A percentile compares a stretch with the other conserved stretches of the same genome.
These are phyloP conservation scores for Rhizopogon sp. DNA, from an alignment of 768 basidiomycete genomes.

Conservation along the genomic window DNA sequence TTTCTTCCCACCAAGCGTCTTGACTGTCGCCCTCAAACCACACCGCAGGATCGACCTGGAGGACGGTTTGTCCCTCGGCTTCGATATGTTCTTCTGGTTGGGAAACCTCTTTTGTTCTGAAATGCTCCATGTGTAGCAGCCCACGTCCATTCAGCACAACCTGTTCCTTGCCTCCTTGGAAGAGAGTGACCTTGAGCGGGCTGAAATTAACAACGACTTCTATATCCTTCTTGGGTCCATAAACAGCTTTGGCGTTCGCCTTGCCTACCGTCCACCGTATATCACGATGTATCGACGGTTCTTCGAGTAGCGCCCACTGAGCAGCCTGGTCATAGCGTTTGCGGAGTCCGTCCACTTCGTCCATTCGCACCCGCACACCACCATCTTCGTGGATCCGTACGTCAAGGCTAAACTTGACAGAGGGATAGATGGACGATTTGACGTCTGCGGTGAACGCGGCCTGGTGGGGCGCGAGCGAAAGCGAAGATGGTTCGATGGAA, in stretches of 20 bases:
- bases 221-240: conserved; percentile 57
- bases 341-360: conserved; percentile 73
- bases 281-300: conserved; percentile 58
- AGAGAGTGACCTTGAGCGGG: conserved; percentile 72
- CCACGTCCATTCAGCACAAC: conserved; percentile 87
- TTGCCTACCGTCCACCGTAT: conserved; percentile 65
- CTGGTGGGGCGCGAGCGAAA: conserved; percentile 40
- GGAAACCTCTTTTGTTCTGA: conserved; percentile 57
- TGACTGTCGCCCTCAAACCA: conserved; percentile 92
- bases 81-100: conserved; percentile 33
- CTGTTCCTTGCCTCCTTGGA: conserved; percentile 73
- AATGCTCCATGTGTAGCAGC: conserved; percentile 97
- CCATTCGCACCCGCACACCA: conserved; percentile 88
- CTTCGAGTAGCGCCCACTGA: conserved; percentile 77
- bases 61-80: conserved; percentile 40
- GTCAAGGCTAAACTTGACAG: conserved; percentile 76
- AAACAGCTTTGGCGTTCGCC: conserved; percentile 57
- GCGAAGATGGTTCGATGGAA: conserved; percentile 55
- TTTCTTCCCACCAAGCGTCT: conserved; percentile 88
- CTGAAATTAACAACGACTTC: conserved; percentile 68
- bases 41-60: conserved; percentile 47
- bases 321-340: conserved; percentile 92
- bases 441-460: conserved; percentile 73
- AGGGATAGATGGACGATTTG: conserved; percentile 77
- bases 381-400: conserved; percentile 84